Base-by-base conservation (phyloP, 331 rosid genomes). In the Spiraea crenata region DNA sequence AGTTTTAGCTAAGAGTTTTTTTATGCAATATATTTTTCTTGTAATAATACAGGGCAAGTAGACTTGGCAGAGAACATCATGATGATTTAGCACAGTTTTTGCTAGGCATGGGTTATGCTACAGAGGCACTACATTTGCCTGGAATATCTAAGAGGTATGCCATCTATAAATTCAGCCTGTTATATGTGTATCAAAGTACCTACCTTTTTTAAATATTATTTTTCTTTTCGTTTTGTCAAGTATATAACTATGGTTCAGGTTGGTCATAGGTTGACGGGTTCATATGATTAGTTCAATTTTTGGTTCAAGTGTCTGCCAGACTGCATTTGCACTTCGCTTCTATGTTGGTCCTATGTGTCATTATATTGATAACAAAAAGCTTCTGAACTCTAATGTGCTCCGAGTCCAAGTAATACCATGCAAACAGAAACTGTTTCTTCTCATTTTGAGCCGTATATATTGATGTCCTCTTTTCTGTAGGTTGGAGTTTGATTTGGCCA, bases 101-200 rank as follows among this genome's bases (percentile, higher is more conserved):
- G 96, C 83, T 95, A 25, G 99, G 99, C 47, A 95, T 95, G 97
- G 99, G 99, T 81, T 95, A 87, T 85, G 99, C 97, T 60, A 85
- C 81, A 3, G 97, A 95, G 82, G 99, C 99, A 72, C 95, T 91
- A 82, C 96, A 91, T 83, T 84, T 95, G 75, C 96, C 96, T 71
- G 97, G 99, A 82, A 91, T 95, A 82, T 95, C 96, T 5, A 95
- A 89, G 88, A 87, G 99, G 99, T 89, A 75, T 70, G 74, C 67
- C 15, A 52, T 65, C 19, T 11, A 12, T 48, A 15, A 75, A 31
- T 39, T 56, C 17, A 31, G 16, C 56, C 47, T 47, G 20, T 37
- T 31, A 11, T 3, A 35, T 73, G 40, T 63, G 62, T 59, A 4
- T 68, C 64, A 48, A 45, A 69, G 38, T 66, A 44, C 66, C 17